A percentile compares a stretch with the other conserved stretches of the same genome.
phyloP scores from a whole-genome alignment of 73 alveolate genomes.

The Paramecium pentaurelia region DNA sequence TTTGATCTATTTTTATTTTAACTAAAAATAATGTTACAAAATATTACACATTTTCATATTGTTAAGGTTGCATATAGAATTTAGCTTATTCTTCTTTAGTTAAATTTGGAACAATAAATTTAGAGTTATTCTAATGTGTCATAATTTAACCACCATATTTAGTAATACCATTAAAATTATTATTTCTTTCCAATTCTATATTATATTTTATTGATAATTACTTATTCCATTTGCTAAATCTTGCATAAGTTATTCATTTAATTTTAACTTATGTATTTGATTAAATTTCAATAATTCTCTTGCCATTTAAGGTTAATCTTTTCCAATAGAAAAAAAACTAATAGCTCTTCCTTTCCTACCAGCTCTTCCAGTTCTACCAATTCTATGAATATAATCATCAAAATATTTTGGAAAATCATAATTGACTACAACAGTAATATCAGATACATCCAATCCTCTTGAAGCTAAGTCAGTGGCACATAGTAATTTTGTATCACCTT shows the following conservation, averaged over 20 bases:
- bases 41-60: neutral
- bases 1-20: neutral
- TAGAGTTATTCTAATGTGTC: neutral
- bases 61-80: neutral
- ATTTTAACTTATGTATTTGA: neutral
- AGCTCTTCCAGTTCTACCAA: constrained; percentile 97
- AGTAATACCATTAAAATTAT: neutral
- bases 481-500: constrained; percentile 69
- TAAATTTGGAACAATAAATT: neutral
- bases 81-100: neutral
- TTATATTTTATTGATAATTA: neutral
- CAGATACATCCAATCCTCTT: constrained; percentile 92
- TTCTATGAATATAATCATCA: constrained; percentile 93
- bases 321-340: constrained; percentile 50
- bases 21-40: neutral
- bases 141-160: neutral
- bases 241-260: neutral
- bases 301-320: constrained; percentile 57
- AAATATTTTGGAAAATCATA: constrained; percentile 89
- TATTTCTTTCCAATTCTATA: neutral
- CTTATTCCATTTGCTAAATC: neutral
- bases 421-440: constrained; percentile 81
- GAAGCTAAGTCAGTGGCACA: constrained; percentile 96
- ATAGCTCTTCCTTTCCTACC: constrained; percentile 78
- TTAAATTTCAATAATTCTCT: neutral